Conservation (phyloP, 208 protist species). For the Strigomonas culicis region DNA sequence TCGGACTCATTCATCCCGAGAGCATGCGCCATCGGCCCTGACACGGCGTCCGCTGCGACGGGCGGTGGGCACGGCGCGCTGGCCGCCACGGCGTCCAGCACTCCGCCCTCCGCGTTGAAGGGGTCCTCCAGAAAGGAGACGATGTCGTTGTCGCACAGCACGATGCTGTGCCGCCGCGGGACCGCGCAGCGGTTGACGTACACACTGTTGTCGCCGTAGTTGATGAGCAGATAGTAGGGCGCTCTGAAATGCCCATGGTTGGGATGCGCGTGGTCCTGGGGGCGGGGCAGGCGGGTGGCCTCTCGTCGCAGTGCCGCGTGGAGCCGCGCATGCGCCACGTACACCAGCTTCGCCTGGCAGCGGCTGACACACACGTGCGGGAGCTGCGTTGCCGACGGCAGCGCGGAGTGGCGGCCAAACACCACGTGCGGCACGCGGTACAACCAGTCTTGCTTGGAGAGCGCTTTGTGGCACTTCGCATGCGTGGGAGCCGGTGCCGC, state of each 20-base stretch:
- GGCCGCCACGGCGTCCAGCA: constrained; percentile 24
- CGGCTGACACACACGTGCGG: constrained; percentile 57
- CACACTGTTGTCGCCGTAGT: constrained; percentile 62
- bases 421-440: constrained; percentile 52
- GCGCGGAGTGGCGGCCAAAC: constrained; percentile 51
- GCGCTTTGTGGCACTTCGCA: too few species aligned
- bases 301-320: constrained; percentile 9
- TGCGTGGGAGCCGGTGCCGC: too few species aligned
- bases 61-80: too few species aligned
- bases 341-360: constrained; percentile 64
- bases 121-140: constrained; percentile 75
- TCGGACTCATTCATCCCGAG: too few species aligned
- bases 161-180: constrained; percentile 23
- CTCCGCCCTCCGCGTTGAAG: constrained; percentile 60
- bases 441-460: constrained; percentile 65
- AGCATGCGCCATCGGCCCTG: too few species aligned
- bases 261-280: neutral
- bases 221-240: constrained; percentile 73
- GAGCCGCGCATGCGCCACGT: constrained; percentile 22
- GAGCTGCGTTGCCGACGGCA: constrained; percentile 32
- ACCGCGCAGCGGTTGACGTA: constrained; percentile 48
- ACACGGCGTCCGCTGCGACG: too few species aligned
- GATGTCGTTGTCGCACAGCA: constrained; percentile 58
- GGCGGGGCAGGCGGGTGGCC: neutral
- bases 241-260: constrained; percentile 17